Evolutionary conservation across 2,329 filamentous ascomycete genomes (phyloP).

Genomic region (Leptographium lundbergii): DNA sequence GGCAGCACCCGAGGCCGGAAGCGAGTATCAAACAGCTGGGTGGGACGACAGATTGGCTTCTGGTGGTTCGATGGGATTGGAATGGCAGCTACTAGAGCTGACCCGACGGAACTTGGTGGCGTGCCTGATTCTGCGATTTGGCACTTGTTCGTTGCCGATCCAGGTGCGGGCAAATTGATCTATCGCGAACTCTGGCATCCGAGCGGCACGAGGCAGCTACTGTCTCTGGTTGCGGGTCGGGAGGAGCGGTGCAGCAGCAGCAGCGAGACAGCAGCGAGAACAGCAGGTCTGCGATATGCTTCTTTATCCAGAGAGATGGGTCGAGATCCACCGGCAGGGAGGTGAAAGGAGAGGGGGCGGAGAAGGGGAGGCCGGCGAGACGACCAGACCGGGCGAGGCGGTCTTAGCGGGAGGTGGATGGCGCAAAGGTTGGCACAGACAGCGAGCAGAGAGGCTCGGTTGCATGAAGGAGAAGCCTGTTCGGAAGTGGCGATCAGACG

Average conservation of each 20-base stretch:
- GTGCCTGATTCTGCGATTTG: not conserved
- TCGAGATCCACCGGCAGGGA: not conserved
- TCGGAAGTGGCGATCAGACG: slow-evolving; percentile 19
- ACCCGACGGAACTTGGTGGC: not conserved
- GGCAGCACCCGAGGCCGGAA: slow-evolving; percentile 23
- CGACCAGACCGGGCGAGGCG: not conserved
- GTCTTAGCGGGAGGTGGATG: not conserved
- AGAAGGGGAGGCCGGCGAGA: not conserved
- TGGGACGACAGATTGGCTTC: slow-evolving; percentile 19
- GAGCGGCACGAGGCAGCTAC: slow-evolving; percentile 28
- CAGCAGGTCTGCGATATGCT: not conserved
- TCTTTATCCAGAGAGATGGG: not conserved
- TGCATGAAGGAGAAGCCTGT: slow-evolving; percentile 6
- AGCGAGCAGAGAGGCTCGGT: not conserved
- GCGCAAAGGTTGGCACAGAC: not conserved
- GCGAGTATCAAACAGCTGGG: slow-evolving; percentile 28
- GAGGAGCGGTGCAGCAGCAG: not conserved
- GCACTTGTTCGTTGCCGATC: slow-evolving; percentile 30
- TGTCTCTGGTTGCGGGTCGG: slow-evolving; percentile 5
- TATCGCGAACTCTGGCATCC: slow-evolving; percentile 41
- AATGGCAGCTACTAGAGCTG: not conserved
- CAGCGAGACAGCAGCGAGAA: too few species aligned
- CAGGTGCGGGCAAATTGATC: slow-evolving; percentile 37
- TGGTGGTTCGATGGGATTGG: not conserved
- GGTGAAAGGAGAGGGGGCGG: not conserved